Percentiles rank a stretch among this genome's conserved stretches.
phyloP scores from a whole-genome alignment of 2,329 filamentous ascomycete species.

The Sporothrix brasiliensis region DNA sequence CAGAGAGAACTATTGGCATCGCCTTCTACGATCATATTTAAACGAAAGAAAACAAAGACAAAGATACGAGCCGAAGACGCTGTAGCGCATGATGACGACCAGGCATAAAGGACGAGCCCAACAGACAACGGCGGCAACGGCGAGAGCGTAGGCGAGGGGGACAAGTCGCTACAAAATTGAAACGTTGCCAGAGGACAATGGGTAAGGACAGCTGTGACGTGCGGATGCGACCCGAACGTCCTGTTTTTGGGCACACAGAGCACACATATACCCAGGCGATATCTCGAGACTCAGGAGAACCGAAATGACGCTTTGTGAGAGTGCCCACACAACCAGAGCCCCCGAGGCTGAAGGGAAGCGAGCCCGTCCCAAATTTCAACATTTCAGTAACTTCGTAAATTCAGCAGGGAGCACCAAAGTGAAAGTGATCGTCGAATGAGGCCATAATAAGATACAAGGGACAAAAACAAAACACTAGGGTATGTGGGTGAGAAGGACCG shows the following conservation, averaged over 20 bases:
- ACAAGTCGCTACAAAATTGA: background rate
- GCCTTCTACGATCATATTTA: background rate
- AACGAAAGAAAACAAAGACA: background rate
- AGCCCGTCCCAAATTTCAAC: background rate
- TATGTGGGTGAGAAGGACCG: no score
- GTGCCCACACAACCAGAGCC: background rate
- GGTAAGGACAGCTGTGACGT: background rate
- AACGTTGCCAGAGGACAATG: background rate
- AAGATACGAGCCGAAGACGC: background rate
- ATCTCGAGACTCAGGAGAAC: conserved; percentile 4
- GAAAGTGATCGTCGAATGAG: background rate
- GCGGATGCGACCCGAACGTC: conserved; percentile 11
- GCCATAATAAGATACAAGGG: background rate
- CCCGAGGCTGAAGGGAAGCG: background rate
- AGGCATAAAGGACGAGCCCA: background rate
- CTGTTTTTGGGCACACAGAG: background rate
- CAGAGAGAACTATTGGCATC: background rate
- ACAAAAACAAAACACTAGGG: background rate
- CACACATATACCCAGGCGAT: background rate
- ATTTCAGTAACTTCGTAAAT: conserved; percentile 4
- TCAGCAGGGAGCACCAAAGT: background rate
- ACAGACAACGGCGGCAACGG: conserved; percentile 9
- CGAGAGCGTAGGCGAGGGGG: background rate
- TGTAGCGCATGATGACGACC: background rate
- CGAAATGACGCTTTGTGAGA: conserved; percentile 8